Conservation (phyloP, 345 rosid genomes). For the Bruguiera parviflora region DNA sequence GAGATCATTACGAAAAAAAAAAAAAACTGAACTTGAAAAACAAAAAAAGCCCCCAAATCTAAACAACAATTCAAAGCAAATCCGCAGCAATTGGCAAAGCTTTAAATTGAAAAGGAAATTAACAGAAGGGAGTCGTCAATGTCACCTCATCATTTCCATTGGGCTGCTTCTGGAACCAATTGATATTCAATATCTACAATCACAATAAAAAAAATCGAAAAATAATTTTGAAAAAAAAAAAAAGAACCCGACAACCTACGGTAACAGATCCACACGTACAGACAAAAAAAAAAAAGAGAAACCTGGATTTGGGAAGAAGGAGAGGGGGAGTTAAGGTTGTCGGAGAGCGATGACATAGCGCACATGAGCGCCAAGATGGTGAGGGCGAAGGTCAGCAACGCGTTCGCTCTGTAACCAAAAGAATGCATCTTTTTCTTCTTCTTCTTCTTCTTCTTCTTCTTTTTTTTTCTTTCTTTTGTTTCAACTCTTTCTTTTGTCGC, state of each 20-base stretch:
- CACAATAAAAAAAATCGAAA: conserved; percentile 5
- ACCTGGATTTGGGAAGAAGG: conserved; percentile 91
- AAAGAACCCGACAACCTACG: conserved; percentile 7
- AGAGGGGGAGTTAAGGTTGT: conserved; percentile 73
- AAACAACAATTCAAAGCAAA: neutral
- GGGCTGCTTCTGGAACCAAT: conserved; percentile 84
- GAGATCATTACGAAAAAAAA: too few species aligned
- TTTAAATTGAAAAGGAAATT: too few species aligned
- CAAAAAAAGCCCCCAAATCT: too few species aligned
- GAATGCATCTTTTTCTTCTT: conserved; percentile 58
- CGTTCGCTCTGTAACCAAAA: conserved; percentile 83
- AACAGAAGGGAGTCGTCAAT: neutral
- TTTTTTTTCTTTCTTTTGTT: too few species aligned
- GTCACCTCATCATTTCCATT: conserved; percentile 90
- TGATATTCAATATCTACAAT: conserved; percentile 73
- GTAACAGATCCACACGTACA: conserved; percentile 2
- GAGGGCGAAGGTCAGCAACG: conserved; percentile 73
- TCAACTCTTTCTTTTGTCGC: too few species aligned
- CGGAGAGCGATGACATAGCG: conserved; percentile 76
- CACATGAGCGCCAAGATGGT: conserved; percentile 84
- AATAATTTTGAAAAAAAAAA: neutral
- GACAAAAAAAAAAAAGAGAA: neutral
- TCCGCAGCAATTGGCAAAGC: neutral
- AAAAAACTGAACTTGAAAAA: too few species aligned
- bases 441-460: neutral